Evolutionary conservation across 2,329 filamentous ascomycete species (phyloP).

Genomic region (Clonostachys sp.): DNA sequence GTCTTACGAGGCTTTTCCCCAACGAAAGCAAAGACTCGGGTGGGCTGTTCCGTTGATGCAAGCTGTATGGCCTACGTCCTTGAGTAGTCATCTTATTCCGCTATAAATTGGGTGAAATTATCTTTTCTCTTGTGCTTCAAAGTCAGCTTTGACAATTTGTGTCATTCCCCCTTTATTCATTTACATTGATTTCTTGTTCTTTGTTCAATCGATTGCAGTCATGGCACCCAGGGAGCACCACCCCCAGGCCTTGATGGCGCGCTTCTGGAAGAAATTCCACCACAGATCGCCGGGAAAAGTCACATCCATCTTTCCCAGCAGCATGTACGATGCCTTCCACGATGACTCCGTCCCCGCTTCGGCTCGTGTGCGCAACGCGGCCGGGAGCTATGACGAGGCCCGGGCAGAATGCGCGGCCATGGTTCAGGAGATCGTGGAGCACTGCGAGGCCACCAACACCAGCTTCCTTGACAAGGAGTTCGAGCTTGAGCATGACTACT

Average conservation of each 20-base stretch:
- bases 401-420: constrained; percentile 30
- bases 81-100: no score
- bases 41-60: no score
- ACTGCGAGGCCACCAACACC: constrained; percentile 37
- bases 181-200: no score
- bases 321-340: constrained; percentile 25
- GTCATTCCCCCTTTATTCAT: no score
- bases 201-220: no score
- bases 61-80: no score
- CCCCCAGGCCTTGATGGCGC: constrained; percentile 31
- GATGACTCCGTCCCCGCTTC: constrained; percentile 45
- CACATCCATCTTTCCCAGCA: constrained; percentile 36
- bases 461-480: constrained; percentile 40
- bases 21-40: no score
- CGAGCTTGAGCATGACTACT: constrained; percentile 31
- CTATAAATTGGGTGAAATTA: no score
- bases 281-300: constrained; percentile 33
- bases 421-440: constrained; percentile 29
- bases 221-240: neutral
- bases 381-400: constrained; percentile 34
- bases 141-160: no score
- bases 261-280: constrained; percentile 37
- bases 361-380: constrained; percentile 38
- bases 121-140: no score
- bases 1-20: no score